Evolutionary conservation across 1,139 yeast species (phyloP), one percentile per base, ranked within the genome.

Genomic region (Kodamaea fungicola): DNA sequence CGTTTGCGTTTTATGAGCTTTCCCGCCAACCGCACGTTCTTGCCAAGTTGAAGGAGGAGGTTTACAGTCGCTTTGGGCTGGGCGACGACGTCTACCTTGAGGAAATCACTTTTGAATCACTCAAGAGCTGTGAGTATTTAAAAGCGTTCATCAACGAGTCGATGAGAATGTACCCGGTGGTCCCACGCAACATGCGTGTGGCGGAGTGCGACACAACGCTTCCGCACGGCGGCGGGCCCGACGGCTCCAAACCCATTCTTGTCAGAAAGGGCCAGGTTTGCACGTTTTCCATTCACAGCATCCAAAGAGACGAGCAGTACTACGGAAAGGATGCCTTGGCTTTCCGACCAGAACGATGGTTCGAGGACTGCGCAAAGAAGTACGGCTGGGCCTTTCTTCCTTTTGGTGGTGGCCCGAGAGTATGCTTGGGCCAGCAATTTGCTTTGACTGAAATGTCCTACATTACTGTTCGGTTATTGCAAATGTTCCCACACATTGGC

Each of bases 381-480:
- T 49, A 61, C 38, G 73, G 73, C 13, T 76, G 80, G 80, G 73
- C 71, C 9, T 76, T 59, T 51, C 51, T 76, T 22, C 80, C 80
- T 6, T 76, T 75, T 59, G 76, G 76, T 46, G 82, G 81, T 34
- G 82, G 82, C 6, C 82, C 82, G 23, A 60, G 82, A 40, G 75
- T 75, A 38, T 77, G 82, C 48, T 59, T 76, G 35, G 82, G 82
- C 10, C 81, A 76, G 54, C 81, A 76, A 50, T 76, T 74, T 54
- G 80, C 80, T 1, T 62, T 76, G 39, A 74, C 80, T 12, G 82
- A 77, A 53, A 75, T 77, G 3, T 61, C 73, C 4, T 75, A 73
- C 43, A 65, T 68, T 8, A 46, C 68, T 28, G 63, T 62, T 10
- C 57, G 80, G 39, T 50, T 76, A 32, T 51, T 33, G 3, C 59